A percentile compares a stretch with the other conserved stretches of the same genome.
Evolutionary conservation across 2,329 filamentous ascomycete genomes (phyloP).

Genomic region (Sarocladium kiliense): DNA sequence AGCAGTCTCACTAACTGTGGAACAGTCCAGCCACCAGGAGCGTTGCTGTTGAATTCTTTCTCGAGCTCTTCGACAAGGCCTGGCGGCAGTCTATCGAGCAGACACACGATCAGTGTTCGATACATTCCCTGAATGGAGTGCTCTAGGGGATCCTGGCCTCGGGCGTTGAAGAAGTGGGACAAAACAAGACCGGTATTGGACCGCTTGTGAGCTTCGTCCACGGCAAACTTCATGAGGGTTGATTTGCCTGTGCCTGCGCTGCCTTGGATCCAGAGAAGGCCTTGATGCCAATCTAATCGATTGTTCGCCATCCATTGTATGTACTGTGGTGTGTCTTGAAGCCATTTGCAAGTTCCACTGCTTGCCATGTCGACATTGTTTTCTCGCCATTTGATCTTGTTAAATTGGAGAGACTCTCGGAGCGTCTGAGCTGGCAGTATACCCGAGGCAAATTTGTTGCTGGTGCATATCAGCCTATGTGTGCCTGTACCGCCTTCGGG

Average conservation of each 20-base stretch:
- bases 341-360: background rate
- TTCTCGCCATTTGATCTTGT: background rate
- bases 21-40: too few relatives aligned
- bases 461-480: too few relatives aligned
- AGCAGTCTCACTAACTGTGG: too few relatives aligned
- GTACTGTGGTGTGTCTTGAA: background rate
- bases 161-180: conserved; percentile 48
- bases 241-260: conserved; percentile 11
- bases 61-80: too few relatives aligned
- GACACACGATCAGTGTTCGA: conserved; percentile 40
- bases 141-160: conserved; percentile 37
- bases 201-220: background rate
- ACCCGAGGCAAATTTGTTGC: too few relatives aligned
- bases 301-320: background rate
- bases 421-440: too few relatives aligned
- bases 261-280: conserved; percentile 11
- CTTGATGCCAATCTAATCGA: background rate
- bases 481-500: too few relatives aligned
- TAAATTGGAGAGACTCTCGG: background rate
- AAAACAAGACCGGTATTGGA: conserved; percentile 13
- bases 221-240: conserved; percentile 11
- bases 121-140: conserved; percentile 43
- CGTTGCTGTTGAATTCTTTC: too few relatives aligned
- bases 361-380: background rate
- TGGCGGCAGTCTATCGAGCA: conserved; percentile 19